A percentile compares a stretch with the other conserved stretches of the same genome.
phyloP scores from a whole-genome alignment of 352 stramenopile genomes.

The Globisporangium parvum region DNA sequence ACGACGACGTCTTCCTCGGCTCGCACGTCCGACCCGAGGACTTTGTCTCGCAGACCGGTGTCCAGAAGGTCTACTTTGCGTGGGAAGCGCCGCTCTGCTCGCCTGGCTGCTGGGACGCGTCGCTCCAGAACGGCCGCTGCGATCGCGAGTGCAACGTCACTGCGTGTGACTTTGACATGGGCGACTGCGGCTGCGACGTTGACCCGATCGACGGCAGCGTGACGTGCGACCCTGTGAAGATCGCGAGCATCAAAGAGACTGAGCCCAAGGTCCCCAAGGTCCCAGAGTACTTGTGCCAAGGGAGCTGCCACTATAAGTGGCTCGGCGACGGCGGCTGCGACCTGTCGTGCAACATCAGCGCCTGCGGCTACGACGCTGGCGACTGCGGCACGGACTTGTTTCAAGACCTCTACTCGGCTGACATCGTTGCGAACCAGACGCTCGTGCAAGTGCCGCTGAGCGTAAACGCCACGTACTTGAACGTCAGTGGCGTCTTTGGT shows the following conservation, averaged over 20 bases:
- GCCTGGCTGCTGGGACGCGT: constrained; percentile 62
- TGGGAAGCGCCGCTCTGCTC: constrained; percentile 92
- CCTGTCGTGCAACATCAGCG: constrained; percentile 66
- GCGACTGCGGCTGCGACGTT: constrained; percentile 88
- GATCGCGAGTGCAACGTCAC: constrained; percentile 87
- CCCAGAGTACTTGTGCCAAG: constrained; percentile 56
- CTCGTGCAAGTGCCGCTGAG: constrained; percentile 57
- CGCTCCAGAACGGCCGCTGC: constrained; percentile 82
- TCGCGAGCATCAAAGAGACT: constrained; percentile 51
- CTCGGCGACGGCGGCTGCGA: constrained; percentile 82
- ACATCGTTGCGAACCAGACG: constrained; percentile 45
- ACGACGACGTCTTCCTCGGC: constrained; percentile 95
- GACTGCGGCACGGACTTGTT: constrained; percentile 56
- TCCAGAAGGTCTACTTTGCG: constrained; percentile 90
- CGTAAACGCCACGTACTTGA: constrained; percentile 62
- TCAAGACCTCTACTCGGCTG: constrained; percentile 34
- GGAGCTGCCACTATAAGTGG: constrained; percentile 70
- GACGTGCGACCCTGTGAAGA: constrained; percentile 50
- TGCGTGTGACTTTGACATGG: constrained; percentile 90
- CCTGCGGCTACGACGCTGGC: constrained; percentile 80
- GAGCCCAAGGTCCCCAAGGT: constrained; percentile 39
- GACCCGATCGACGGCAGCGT: constrained; percentile 30
- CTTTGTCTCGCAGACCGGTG: constrained; percentile 82
- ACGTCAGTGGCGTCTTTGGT: constrained; percentile 58
- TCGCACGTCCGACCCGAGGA: constrained; percentile 85